Base-by-base conservation (phyloP, 768 basidiomycete genomes). In the Suillus lakei region DNA sequence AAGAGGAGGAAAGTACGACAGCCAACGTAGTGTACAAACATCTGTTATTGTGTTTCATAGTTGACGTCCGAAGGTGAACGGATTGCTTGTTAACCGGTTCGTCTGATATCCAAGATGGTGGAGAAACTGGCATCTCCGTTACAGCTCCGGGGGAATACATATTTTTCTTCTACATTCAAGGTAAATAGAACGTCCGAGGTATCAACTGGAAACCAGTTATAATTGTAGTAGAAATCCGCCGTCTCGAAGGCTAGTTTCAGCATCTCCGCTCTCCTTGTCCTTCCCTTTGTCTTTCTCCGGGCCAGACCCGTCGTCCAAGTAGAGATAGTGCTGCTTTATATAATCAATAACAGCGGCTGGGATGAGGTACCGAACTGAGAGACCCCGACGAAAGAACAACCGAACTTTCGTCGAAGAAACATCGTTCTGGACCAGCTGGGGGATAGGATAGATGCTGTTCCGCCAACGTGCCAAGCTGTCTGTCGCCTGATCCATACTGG, bases 341-440 rank as follows among this genome's bases (percentile, higher is more conserved):
- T 99, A 99, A 68, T 96, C 90, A 66, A 96, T 93, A 56, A 99
- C 97, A 43, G 89, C 86, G 60, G 91, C 86, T 12, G 98, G 98
- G 59, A 98, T 84, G 48, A 99, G 86, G 79, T 99, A 99, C 70
- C 92, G 89, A 69, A 92, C 88, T 38, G 91, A 92, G 36, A 95
- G 85, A 13, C 92, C 92, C 69, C 91, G 85, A 71, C 91, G 83
- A 61, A 94, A 81, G 80, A 93, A 92, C 36, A 93, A 76, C 39
- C 91, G 89, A 68, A 89, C 95, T 83, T 98, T 98, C 26, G 96
- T 98, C 69, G 93, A 95, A 8, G 95, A 96, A 53, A 98, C 96
- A 74, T 98, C 96, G 74, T 98, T 98, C 80, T 97, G 95, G 69
- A 98, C 97, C 62, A 97, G 85, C 77, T 98, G 96, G 62, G 92